Evolutionary conservation across 2,329 filamentous ascomycete genomes (phyloP), one percentile per base, ranked within the genome.

Genomic region (Paraphoma chrysanthemicola): DNA sequence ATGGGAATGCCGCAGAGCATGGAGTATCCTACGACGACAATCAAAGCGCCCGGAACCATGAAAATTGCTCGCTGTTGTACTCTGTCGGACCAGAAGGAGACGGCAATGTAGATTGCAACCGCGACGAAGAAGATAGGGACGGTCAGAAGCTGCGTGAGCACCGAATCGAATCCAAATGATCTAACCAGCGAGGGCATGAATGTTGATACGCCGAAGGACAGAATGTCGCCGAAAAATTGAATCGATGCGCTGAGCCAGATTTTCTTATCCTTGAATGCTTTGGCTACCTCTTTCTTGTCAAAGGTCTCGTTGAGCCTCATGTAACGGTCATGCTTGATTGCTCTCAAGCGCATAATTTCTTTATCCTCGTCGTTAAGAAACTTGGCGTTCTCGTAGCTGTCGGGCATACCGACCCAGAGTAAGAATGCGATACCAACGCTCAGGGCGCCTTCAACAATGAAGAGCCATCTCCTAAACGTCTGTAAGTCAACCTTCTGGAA

Each of bases 371-470:
- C 17, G 11, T 18, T 44, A 4, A 18, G 28, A 28, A 44, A 44
- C 28, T 47, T 16, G 14, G 45, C 45, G 4, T 47, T 30, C 6
- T 10, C n/a, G 16, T 30, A 33, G 29, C 18, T 36, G 12, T 47
- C 30, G 5, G 29, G 45, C 30, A 47, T 30, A 7, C 45, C 45
- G 18, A 47, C 17, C 29, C 29, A 47, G 6, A 33, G 6, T 30
- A n/a, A 38, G 17, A 18, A 16, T 17, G 36, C 45, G 12, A 47
- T 36, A 23, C 17, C 16, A 16, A 45, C 16, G 16, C 16, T n/a
- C n/a, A 53, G 45, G 38, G 36, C 16, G n/a, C 16, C 44, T 46
- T 53, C 50, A 81, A 82, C 0, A 83, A 72, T 6, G 80, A 33
- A 49, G 14, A 49, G 16, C 46, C 46, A 49, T 11, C 23, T 83